phyloP scores from a whole-genome alignment of 2,329 filamentous ascomycete genomes.

The Exophiala alcalophila region DNA sequence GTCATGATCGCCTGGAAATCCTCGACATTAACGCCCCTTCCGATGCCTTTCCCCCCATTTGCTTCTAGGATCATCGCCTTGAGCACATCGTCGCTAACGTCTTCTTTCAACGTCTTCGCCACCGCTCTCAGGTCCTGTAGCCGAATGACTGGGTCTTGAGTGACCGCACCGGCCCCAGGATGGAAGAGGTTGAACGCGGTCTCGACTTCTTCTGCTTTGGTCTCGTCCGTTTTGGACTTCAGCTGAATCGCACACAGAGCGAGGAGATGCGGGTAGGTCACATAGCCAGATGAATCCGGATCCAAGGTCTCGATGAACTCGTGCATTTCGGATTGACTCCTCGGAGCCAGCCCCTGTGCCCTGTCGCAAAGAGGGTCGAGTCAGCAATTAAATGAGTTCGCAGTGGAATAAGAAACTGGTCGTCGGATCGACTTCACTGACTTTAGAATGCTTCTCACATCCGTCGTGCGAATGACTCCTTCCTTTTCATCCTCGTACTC shows the following conservation, averaged over 20 bases:
- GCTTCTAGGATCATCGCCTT: constrained; percentile 95
- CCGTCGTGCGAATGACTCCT: constrained; percentile 64
- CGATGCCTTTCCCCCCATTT: constrained; percentile 73
- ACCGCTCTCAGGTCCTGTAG: constrained; percentile 74
- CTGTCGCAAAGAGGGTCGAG: constrained; percentile 43
- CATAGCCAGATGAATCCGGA: constrained; percentile 73
- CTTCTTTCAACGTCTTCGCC: constrained; percentile 78
- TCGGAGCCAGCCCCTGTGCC: constrained; percentile 74
- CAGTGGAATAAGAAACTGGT: not conserved
- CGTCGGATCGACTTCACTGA: constrained; percentile 43
- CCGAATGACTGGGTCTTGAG: constrained; percentile 63
- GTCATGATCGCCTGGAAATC: constrained; percentile 87
- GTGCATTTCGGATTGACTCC: constrained; percentile 60
- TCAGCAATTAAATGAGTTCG: constrained; percentile 5
- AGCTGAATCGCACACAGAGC: constrained; percentile 85
- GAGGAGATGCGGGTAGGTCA: constrained; percentile 77
- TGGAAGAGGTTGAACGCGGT: constrained; percentile 82
- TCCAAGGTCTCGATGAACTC: constrained; percentile 80
- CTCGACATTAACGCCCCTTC: constrained; percentile 67
- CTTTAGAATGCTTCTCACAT: constrained; percentile 71
- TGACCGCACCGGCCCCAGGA: constrained; percentile 41
- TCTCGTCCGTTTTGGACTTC: constrained; percentile 53
- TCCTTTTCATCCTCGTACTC: constrained; percentile 69
- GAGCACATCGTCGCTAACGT: constrained; percentile 75
- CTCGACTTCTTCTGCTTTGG: constrained; percentile 64